A percentile compares a stretch with the other conserved stretches of the same genome.
phyloP scores from a whole-genome alignment of 163 green algal species.

The Scenedesmus sp. region DNA sequence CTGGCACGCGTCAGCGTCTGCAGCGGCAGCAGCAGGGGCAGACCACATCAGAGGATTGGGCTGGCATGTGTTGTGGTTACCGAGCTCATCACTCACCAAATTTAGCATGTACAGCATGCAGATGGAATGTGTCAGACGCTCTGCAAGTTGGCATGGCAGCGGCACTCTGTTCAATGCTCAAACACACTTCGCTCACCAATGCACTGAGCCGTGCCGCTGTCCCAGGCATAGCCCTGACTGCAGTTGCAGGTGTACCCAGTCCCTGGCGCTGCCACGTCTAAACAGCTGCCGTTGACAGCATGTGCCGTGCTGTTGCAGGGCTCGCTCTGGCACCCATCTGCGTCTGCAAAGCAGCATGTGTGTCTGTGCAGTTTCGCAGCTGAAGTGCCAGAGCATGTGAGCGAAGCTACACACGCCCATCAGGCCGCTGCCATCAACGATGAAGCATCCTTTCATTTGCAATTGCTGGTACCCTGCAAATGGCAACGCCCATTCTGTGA shows the following conservation, averaged over 20 bases:
- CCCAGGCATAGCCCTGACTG: background rate
- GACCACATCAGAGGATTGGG: background rate
- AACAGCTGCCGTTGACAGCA: background rate
- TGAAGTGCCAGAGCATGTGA: too few species aligned
- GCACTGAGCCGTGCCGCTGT: background rate
- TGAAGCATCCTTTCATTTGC: too few species aligned
- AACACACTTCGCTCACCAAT: background rate
- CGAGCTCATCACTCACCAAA: too few species aligned
- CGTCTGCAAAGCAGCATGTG: background rate
- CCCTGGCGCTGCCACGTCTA: slow-evolving; percentile 7
- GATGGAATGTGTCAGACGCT: background rate
- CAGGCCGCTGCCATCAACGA: too few species aligned
- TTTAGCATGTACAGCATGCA: background rate
- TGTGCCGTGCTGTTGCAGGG: background rate
- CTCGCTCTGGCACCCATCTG: background rate
- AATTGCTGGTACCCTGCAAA: too few species aligned
- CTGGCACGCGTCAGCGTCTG: slow-evolving; percentile 1
- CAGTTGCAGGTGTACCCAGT: slow-evolving; percentile 13
- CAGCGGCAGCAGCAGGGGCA: background rate
- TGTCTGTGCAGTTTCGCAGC: too few species aligned
- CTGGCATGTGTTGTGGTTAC: too few species aligned
- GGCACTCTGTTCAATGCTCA: background rate
- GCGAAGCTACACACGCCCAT: too few species aligned
- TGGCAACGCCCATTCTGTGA: too few species aligned
- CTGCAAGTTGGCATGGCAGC: background rate